phyloP scores from a whole-genome alignment of 176 grass and related monocot species.

The Oryza australiensis region DNA sequence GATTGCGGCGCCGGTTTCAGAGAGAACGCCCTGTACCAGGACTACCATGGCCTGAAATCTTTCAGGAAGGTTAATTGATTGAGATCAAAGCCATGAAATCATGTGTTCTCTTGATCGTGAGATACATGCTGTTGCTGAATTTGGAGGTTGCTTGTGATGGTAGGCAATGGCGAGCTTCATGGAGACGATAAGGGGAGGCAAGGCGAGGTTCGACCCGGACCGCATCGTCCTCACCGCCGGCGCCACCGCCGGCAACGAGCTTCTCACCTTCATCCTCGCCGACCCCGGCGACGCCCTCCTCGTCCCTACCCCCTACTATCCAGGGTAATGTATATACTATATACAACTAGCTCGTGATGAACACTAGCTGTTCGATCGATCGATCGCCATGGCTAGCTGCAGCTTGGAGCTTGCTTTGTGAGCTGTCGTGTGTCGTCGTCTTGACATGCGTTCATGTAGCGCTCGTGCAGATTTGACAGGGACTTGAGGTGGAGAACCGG shows the following conservation, averaged over 20 bases:
- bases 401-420: too few relatives aligned
- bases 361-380: neutral
- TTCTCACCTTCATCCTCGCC: constrained; percentile 71
- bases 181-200: constrained; percentile 79
- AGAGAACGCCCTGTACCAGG: constrained; percentile 92
- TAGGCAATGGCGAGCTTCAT: constrained; percentile 91
- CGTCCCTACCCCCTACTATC: constrained; percentile 89
- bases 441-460: constrained; percentile 1
- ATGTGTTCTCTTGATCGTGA: neutral
- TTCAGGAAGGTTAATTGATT: constrained; percentile 57
- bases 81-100: neutral
- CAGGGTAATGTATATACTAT: constrained; percentile 44
- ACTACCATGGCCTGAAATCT: constrained; percentile 79
- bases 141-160: constrained; percentile 1
- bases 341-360: neutral
- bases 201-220: constrained; percentile 62
- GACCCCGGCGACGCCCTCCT: constrained; percentile 76
- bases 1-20: constrained; percentile 53
- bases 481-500: constrained; percentile 85
- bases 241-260: constrained; percentile 83
- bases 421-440: too few relatives aligned
- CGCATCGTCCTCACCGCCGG: constrained; percentile 85
- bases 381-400: neutral
- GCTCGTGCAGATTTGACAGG: constrained; percentile 62
- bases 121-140: neutral